A percentile compares a stretch with the other conserved stretches of the same genome.
Conservation (phyloP, 1,284 basidiomycete genomes). For the Butyriboletus appendiculatus region DNA sequence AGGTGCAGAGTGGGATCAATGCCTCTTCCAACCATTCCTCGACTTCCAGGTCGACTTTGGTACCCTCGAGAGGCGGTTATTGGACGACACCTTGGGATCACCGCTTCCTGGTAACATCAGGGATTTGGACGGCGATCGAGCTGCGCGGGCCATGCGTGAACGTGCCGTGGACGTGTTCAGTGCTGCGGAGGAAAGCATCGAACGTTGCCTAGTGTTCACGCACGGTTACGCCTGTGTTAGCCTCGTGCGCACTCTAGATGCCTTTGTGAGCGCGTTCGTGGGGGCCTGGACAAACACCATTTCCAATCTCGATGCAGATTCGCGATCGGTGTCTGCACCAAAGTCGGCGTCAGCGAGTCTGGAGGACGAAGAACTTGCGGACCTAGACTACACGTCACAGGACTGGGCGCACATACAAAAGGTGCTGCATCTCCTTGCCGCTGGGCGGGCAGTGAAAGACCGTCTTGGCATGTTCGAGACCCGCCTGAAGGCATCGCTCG, state of each 20-base stretch:
- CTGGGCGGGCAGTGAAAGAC: conserved; percentile 71
- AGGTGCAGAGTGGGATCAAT: conserved; percentile 80
- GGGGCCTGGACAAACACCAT: conserved; percentile 61
- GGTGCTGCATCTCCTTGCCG: conserved; percentile 79
- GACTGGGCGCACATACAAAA: conserved; percentile 88
- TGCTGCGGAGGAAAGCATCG: conserved; percentile 77
- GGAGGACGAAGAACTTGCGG: conserved; percentile 55
- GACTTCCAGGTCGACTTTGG: conserved; percentile 87
- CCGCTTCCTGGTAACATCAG: conserved; percentile 39
- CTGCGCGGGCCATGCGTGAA: conserved; percentile 72
- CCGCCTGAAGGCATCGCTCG: conserved; percentile 60
- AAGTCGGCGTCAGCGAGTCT: conserved; percentile 30
- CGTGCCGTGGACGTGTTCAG: conserved; percentile 71
- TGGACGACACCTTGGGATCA: conserved; percentile 50
- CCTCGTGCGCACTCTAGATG: conserved; percentile 73
- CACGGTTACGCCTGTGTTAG: conserved; percentile 82
- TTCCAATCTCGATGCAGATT: conserved; percentile 36
- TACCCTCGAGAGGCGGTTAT: conserved; percentile 70
- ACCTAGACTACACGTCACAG: conserved; percentile 83
- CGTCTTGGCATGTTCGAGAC: conserved; percentile 68
- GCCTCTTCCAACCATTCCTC: conserved; percentile 89
- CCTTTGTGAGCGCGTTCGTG: conserved; percentile 65
- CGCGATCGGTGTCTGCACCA: conserved; percentile 14
- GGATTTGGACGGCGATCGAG: conserved; percentile 49
- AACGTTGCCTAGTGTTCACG: conserved; percentile 77